Evolutionary conservation across 1,284 basidiomycete genomes (phyloP).

Genomic region (Trichosporon coremiiforme): DNA sequence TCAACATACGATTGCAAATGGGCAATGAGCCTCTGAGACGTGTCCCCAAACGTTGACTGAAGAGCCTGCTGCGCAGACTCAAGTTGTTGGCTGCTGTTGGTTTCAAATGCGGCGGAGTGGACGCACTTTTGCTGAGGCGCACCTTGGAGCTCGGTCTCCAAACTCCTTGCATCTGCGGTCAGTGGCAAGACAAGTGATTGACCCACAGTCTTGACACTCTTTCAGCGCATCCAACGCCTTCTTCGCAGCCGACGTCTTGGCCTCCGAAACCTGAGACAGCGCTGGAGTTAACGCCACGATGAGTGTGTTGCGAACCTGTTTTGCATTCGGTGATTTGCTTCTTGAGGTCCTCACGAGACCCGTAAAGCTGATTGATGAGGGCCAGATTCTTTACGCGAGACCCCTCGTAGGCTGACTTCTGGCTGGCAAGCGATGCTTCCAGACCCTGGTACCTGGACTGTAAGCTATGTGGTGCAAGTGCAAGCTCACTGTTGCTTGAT

Average conservation of each 20-base stretch:
- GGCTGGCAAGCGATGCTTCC: not conserved
- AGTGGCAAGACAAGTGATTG: not conserved
- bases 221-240: not conserved
- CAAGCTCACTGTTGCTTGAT: not conserved
- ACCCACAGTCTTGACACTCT: constrained; percentile 5
- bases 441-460: not conserved
- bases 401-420: not conserved
- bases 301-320: not conserved
- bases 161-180: not conserved
- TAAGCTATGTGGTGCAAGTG: not conserved
- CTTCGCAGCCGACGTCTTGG: not conserved
- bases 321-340: not conserved
- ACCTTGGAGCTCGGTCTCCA: not conserved
- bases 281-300: not conserved
- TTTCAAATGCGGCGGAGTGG: not conserved
- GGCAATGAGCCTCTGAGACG: not conserved
- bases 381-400: not conserved
- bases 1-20: not conserved
- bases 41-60: not conserved
- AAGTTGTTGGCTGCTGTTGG: not conserved
- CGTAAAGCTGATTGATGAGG: not conserved
- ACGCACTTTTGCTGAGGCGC: not conserved
- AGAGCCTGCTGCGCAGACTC: not conserved
- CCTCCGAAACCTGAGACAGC: not conserved
- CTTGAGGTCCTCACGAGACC: not conserved